Base-by-base conservation (phyloP, 306 rosid genomes). In the Quercus ilex region DNA sequence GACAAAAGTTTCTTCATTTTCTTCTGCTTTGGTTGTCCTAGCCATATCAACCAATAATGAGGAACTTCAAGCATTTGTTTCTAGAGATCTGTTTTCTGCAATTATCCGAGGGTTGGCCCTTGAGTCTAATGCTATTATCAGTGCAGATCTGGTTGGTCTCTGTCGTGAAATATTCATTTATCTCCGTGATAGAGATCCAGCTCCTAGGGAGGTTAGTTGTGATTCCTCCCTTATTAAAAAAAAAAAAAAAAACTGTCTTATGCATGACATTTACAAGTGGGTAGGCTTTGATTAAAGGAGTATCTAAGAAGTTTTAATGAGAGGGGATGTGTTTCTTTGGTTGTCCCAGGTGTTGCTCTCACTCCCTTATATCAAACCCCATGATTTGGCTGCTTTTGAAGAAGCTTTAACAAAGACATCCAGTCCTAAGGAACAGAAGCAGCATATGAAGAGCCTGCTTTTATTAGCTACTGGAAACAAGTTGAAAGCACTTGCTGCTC, bases 341-440 rank as follows among this genome's bases (percentile, higher is more conserved):
- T 74, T 20, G 63, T 75, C 59, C 23, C 82, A 93, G 98, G 79
- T 93, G 83, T 78, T 96, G 92, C 85, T 90, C 70, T 90, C 96
- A 15, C 97, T 96, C 81, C 99, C 97, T 62, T 86, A 49, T 62
- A 88, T 96, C 81, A 86, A 86, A 35, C 92, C 85, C 63, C 91
- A 87, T 10, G 98, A 96, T 88, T 86, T 93, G 77, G 78, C n/a
- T 78, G 96, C 98, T 28, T 93, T 93, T 81, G 99, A 93, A 85
- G 99, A 96, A 80, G 94, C 98, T 82, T 87, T 91, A 81, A 80
- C 85, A 1, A 96, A 91, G 91, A 96, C 98, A 9, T 85, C 84
- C 43, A 96, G 99, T 86, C 91, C 94, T 55, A 96, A 90, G 91
- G 98, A 96, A 75, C 99, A 96, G 84, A 96, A 91, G 82, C 98